phyloP scores from a whole-genome alignment of 2,329 filamentous ascomycete species.

The Byssoonygena ceratinophila region DNA sequence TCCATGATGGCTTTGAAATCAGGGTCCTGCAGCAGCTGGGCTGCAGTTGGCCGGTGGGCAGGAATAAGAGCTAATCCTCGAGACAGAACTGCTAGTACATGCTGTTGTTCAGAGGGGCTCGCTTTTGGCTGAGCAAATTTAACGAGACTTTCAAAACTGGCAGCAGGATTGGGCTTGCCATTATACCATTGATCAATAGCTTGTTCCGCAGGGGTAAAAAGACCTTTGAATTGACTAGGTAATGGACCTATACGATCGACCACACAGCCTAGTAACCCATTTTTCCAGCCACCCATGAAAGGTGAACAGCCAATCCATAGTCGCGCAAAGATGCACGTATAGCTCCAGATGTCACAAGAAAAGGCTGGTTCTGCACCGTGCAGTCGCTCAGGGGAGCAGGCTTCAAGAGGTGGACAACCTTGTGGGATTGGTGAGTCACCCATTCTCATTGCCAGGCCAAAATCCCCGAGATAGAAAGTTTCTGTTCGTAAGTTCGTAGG shows the following conservation, averaged over 20 bases:
- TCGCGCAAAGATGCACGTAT: slow-evolving; percentile 14
- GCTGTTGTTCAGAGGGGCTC: slow-evolving; percentile 9
- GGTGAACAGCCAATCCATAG: slow-evolving; percentile 11
- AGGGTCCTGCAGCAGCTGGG: slow-evolving; percentile 22
- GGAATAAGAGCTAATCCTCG: slow-evolving; percentile 21
- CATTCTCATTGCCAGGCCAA: slow-evolving; percentile 10
- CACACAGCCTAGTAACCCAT: slow-evolving; percentile 1
- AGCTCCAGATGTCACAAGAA: slow-evolving; percentile 17
- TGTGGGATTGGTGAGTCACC: neutral
- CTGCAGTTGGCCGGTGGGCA: slow-evolving; percentile 22
- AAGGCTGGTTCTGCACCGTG: slow-evolving; percentile 9
- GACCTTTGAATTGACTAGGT: slow-evolving; percentile 16
- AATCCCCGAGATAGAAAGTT: slow-evolving; percentile 14
- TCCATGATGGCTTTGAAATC: slow-evolving; percentile 25
- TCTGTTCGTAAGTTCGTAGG: slow-evolving; percentile 10
- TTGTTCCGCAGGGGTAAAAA: slow-evolving; percentile 13
- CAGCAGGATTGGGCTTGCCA: slow-evolving; percentile 12
- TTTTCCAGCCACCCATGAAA: neutral
- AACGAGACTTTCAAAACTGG: slow-evolving; percentile 1
- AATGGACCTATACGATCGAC: slow-evolving; percentile 4
- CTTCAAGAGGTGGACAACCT: slow-evolving; percentile 12
- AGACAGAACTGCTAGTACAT: slow-evolving; percentile 19
- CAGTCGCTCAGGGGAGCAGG: slow-evolving; percentile 15
- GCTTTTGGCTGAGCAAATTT: neutral
- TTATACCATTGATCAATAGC: slow-evolving; percentile 24